Conservation (phyloP, 2,329 filamentous ascomycete species). For the Elsinoe arachidis region DNA sequence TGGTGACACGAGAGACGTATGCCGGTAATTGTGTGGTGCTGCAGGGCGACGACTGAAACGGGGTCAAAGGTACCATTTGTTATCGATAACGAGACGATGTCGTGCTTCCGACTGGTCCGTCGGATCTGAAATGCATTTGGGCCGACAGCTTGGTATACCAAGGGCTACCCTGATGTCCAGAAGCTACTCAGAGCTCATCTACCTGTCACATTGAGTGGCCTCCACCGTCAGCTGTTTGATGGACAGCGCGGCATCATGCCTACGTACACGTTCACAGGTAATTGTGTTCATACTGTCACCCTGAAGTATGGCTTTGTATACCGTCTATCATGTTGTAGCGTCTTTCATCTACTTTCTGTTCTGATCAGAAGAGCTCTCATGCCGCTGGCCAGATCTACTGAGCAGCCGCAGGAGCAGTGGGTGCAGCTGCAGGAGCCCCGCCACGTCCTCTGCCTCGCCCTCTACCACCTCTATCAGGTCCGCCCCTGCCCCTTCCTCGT, state of each 20-base stretch:
- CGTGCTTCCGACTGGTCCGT: constrained; percentile 3
- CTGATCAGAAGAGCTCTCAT: background rate
- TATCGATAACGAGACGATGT: constrained; percentile 5
- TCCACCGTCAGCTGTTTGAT: background rate
- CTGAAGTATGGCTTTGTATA: background rate
- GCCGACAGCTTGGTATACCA: constrained; percentile 9
- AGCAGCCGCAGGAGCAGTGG: background rate
- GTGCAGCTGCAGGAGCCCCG: background rate
- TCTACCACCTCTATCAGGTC: constrained; percentile 18
- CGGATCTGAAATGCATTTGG: background rate
- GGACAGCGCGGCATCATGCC: too few relatives aligned
- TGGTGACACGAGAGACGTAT: constrained; percentile 6
- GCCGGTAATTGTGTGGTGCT: background rate
- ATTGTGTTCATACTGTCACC: background rate
- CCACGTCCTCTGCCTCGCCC: constrained; percentile 19
- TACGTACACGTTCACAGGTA: too few relatives aligned
- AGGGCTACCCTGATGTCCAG: background rate
- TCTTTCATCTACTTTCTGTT: background rate
- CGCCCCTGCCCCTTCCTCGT: constrained; percentile 21
- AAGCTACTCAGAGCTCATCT: background rate
- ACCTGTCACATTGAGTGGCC: background rate
- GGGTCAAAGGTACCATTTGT: background rate
- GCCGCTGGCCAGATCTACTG: constrained; percentile 1
- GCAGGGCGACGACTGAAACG: constrained; percentile 2
- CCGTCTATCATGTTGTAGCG: background rate